Evolutionary conservation across 2,329 filamentous ascomycete species (phyloP).

Genomic region (Harringtonia lauricola): DNA sequence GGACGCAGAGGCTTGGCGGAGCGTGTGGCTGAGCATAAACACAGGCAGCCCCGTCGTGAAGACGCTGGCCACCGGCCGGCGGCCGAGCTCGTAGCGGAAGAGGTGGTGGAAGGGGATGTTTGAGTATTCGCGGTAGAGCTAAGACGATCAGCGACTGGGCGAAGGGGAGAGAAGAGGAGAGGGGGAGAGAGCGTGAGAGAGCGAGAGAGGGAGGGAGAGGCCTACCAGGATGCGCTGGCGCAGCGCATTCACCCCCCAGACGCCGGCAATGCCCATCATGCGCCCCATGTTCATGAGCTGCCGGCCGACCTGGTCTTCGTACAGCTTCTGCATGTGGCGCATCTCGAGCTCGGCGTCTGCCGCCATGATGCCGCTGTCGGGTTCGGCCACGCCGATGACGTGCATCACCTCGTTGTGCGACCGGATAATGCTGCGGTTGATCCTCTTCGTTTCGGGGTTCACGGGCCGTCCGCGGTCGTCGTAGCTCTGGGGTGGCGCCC

Average conservation of each 20-base stretch:
- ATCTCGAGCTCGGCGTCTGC: constrained; percentile 28
- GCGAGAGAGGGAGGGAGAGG: neutral
- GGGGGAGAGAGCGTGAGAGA: neutral
- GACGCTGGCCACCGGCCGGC: constrained; percentile 21
- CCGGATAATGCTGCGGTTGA: constrained; percentile 46
- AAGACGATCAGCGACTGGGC: neutral
- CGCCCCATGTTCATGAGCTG: constrained; percentile 24
- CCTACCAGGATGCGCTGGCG: constrained; percentile 42
- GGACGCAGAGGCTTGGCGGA: constrained; percentile 18
- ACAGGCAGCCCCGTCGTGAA: constrained; percentile 29
- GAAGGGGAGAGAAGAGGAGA: neutral
- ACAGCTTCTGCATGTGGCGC: constrained; percentile 30
- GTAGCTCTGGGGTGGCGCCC: constrained; percentile 35
- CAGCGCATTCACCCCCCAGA: constrained; percentile 42
- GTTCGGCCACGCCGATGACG: constrained; percentile 50
- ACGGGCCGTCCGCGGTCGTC: constrained; percentile 44
- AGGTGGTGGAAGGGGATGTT: constrained; percentile 36
- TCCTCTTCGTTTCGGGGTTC: constrained; percentile 41
- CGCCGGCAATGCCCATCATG: constrained; percentile 27
- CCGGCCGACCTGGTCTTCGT: constrained; percentile 35
- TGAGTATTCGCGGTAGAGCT: constrained; percentile 42
- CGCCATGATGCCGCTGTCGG: constrained; percentile 29
- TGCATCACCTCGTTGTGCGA: constrained; percentile 54
- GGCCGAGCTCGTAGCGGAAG: constrained; percentile 20
- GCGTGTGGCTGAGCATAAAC: constrained; percentile 21